These are phyloP conservation scores for Sugiyamaella valdiviana DNA, from an alignment of 805 yeast species.

Conservation along the genomic window DNA sequence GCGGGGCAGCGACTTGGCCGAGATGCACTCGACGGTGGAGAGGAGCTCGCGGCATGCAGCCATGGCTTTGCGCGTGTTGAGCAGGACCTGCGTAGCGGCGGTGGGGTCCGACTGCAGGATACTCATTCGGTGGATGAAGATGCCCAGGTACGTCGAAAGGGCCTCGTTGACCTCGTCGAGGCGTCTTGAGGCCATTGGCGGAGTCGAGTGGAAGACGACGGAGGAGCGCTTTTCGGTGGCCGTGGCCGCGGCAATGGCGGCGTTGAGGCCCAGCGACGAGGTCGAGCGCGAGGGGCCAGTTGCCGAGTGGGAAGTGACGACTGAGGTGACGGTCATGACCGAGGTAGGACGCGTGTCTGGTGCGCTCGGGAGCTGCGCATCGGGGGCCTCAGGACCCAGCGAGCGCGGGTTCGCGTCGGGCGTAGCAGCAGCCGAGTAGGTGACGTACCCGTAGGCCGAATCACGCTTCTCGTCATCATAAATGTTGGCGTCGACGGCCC, in stretches of 20 bases:
- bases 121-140: conserved; percentile 28
- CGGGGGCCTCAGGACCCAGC: background rate
- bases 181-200: conserved; percentile 29
- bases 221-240: conserved; percentile 18
- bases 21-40: conserved; percentile 31
- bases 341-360: conserved; percentile 1
- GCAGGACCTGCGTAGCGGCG: conserved; percentile 29
- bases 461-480: background rate
- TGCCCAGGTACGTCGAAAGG: conserved; percentile 30
- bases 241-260: background rate
- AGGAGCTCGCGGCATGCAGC: conserved; percentile 36
- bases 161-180: conserved; percentile 34
- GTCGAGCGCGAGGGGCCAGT: background rate
- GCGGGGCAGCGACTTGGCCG: conserved; percentile 24
- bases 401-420: background rate
- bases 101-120: conserved; percentile 26
- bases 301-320: background rate
- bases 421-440: background rate
- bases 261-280: background rate
- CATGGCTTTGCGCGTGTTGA: conserved; percentile 35
- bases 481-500: conserved; percentile 6
- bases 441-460: background rate
- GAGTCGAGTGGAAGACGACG: conserved; percentile 21
- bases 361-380: background rate
- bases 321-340: background rate